These are phyloP conservation scores for Gaultheria prostrata DNA, from an alignment of 148 eudicot genomes.

Conservation along the genomic window DNA sequence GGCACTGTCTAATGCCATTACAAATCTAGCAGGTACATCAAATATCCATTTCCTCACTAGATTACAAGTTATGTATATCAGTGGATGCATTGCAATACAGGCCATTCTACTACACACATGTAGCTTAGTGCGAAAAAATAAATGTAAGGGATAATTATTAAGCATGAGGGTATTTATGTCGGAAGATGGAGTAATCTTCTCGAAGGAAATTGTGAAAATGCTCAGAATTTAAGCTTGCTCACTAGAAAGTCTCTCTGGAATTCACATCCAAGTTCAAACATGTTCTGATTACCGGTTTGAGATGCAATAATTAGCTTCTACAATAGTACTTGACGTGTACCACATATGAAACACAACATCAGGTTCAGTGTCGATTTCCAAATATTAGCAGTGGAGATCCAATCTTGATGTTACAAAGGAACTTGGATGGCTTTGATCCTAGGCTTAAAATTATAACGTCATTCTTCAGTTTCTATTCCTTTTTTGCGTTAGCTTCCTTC, in stretches of 20 bases:
- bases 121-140: neutral
- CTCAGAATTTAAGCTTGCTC: neutral
- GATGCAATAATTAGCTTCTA: neutral
- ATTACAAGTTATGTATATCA: neutral
- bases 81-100: neutral
- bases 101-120: neutral
- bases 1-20: slow-evolving; percentile 85
- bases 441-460: neutral
- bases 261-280: neutral
- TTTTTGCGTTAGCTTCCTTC: neutral
- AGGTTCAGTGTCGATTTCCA: neutral
- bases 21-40: slow-evolving; percentile 65
- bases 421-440: slow-evolving; percentile 10
- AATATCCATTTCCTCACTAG: neutral
- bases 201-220: slow-evolving; percentile 6
- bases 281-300: neutral
- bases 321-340: neutral
- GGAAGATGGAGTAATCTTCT: slow-evolving; percentile 8
- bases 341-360: neutral
- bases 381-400: neutral
- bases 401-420: neutral
- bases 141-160: neutral
- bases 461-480: slow-evolving; percentile 5
- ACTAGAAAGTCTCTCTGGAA: neutral
- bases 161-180: neutral